Conservation (phyloP, 2,329 filamentous ascomycete genomes). For the Trichoderma koningiopsis region DNA sequence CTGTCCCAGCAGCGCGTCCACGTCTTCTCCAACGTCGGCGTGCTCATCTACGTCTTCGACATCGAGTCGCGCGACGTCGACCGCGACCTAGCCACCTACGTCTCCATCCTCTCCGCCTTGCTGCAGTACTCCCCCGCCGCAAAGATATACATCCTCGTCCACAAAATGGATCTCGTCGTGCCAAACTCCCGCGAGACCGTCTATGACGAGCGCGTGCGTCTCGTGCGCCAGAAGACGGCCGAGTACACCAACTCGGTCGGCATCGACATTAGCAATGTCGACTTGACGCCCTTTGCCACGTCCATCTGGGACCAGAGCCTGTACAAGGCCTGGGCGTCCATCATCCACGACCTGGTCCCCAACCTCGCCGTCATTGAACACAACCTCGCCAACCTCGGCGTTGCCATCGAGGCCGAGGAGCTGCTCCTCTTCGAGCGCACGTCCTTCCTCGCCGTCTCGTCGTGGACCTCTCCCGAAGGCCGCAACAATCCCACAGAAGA, state of each 20-base stretch:
- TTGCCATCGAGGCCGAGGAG: conserved; percentile 89
- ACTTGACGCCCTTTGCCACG: conserved; percentile 86
- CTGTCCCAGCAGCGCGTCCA: conserved; percentile 92
- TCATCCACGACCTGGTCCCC: conserved; percentile 97
- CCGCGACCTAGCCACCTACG: conserved; percentile 89
- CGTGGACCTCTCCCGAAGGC: conserved; percentile 77
- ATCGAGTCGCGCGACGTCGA: conserved; percentile 95
- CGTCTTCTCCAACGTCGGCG: conserved; percentile 94
- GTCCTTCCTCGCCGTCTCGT: conserved; percentile 94
- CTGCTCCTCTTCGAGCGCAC: conserved; percentile 93
- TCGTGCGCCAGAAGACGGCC: conserved; percentile 73
- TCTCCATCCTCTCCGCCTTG: conserved; percentile 84
- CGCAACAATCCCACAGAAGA: conserved; percentile 84
- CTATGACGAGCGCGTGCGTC: conserved; percentile 78
- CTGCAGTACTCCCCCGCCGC: conserved; percentile 79
- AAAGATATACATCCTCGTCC: conserved; percentile 90
- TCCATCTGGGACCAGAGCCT: conserved; percentile 98
- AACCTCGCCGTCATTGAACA: conserved; percentile 87
- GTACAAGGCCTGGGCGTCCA: conserved; percentile 97
- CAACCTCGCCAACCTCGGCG: conserved; percentile 78
- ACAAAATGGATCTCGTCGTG: conserved; percentile 98
- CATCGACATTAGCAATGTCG: conserved; percentile 48
- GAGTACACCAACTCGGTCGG: conserved; percentile 50
- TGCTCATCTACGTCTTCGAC: conserved; percentile 98
- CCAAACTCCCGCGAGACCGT: conserved; percentile 75